Evolutionary conservation across 768 basidiomycete species (phyloP).

Genomic region (Exsudoporus frostii): DNA sequence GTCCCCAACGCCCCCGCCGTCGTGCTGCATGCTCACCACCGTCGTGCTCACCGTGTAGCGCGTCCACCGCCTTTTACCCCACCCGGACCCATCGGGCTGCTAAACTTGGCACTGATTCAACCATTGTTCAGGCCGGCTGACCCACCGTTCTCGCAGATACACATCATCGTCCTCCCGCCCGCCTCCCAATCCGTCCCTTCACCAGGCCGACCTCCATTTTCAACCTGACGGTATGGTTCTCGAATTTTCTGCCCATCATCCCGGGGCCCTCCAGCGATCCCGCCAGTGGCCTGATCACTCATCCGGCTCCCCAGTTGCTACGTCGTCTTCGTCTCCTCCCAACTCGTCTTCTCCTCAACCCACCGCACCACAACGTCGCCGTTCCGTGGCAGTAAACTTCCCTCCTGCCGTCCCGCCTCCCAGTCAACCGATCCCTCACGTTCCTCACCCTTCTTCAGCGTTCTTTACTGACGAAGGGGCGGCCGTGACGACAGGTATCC

Average conservation of each 20-base stretch:
- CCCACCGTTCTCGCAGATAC: conserved; percentile 3
- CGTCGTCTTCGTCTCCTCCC: conserved; percentile 34
- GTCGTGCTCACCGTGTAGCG: conserved; percentile 12
- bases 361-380: conserved; percentile 47
- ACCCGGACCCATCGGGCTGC: conserved; percentile 9
- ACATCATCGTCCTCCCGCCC: background rate
- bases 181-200: background rate
- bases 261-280: conserved; percentile 27
- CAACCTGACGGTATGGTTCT: conserved; percentile 24
- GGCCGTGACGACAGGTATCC: conserved; percentile 20
- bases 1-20: conserved; percentile 1
- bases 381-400: conserved; percentile 61
- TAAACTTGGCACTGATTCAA: conserved; percentile 17
- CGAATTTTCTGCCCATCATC: conserved; percentile 30
- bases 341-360: conserved; percentile 32
- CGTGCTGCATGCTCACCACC: conserved; percentile 11
- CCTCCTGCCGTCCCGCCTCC: conserved; percentile 73
- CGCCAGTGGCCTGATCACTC: conserved; percentile 35
- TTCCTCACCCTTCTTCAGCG: conserved; percentile 41
- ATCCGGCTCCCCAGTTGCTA: conserved; percentile 17
- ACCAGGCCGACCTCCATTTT: background rate
- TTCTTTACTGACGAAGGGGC: conserved; percentile 18
- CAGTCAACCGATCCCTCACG: conserved; percentile 66
- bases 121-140: conserved; percentile 3
- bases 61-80: background rate